Evolutionary conservation across 768 basidiomycete genomes (phyloP), one percentile per base, ranked within the genome.

Genomic region (Podaxis rugospora): DNA sequence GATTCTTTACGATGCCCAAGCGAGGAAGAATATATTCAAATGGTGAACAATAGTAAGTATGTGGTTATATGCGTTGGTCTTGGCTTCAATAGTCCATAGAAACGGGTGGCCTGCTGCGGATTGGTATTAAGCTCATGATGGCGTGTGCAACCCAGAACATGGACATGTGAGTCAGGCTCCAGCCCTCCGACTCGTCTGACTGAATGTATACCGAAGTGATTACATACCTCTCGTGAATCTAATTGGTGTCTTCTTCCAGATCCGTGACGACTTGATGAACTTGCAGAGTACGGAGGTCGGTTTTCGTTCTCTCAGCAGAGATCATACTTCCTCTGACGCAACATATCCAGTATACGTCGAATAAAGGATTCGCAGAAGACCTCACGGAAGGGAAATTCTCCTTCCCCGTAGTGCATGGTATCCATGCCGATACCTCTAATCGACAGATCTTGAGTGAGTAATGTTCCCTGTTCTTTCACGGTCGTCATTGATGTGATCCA

Each of bases 261-360:
- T 98, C 66, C 78, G 95, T n/a, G 96, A 98, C 66, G 96, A 98
- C 71, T 90, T 95, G 50, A 93, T 96, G 91, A 98, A 98, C 67
- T 76, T 98, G 25, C 88, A 95, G 68, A 93, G 91, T 51, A 82
- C 83, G 16, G 86, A 95, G 79, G 94, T 93, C 66, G 25, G 76
- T 54, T 7, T 55, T 35, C 21, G 36, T n/a, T 10, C 61, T 57
- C 28, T 39, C 21, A 47, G 14, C 27, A 44, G 13, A 18, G 46
- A 14, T 0, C 35, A n/a, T 37, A 4, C 39, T 42, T 32, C 36
- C 9, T 13, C 42, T 60, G 18, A 50, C 13, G 35, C 14, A 53
- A 32, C 3, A 5, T 32, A 32, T 39, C 2, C 53, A 96, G 93
- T 98, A 98, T 68, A 77, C 86, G 1, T 82, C 83, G 46, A 91